Base-by-base conservation (phyloP, 345 rosid genomes). In the Eucalyptus erythrocorys region DNA sequence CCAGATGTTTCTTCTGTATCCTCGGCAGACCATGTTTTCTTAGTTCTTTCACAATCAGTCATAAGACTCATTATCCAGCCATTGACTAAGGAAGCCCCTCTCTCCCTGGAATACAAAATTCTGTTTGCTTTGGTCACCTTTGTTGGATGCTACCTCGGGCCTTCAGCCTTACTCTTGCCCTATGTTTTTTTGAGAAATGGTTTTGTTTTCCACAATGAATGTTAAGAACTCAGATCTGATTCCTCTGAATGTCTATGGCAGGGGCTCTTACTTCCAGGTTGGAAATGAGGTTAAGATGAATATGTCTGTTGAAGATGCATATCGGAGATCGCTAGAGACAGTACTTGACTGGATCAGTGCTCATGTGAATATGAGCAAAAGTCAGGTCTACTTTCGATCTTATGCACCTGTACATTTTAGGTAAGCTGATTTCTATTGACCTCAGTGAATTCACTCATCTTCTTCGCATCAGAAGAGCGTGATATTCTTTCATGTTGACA, bases 331-430 rank as follows among this genome's bases (percentile, higher is more conserved):
- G 12, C 82, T 94, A 53, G 92, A 93, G 88, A 96, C 97, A 1
- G 92, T 95, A 87, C 21, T 93, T 82, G 87, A 89, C 51, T 97
- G 97, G 96, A 88, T 97, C 86, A 91, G 91, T 16, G 90, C 87
- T 87, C 90, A 94, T 87, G 95, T 96, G 8, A 90, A 96, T 88
- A 53, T 89, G 79, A 92, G 87, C 92, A 93, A 93, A 90, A 94
- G 95, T 86, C 94, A 89, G 88, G 97, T 95, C 91, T 93, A 94
- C 89, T 96, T 96, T 71, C 98, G 98, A 37, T 91, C 98, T 2
- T 93, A 90, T 57, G 94, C 99, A 21, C 99, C 98, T 16, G 96
- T 94, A 14, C 99, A 96, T 91, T 97, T 97, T 95, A 96, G 97
- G 99, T 96, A 88, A 87, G 86, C 10, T 86, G 14, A 15, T 53